Evolutionary conservation across 495 filamentous ascomycete species (phyloP).

Genomic region (Haplographium delicatum): DNA sequence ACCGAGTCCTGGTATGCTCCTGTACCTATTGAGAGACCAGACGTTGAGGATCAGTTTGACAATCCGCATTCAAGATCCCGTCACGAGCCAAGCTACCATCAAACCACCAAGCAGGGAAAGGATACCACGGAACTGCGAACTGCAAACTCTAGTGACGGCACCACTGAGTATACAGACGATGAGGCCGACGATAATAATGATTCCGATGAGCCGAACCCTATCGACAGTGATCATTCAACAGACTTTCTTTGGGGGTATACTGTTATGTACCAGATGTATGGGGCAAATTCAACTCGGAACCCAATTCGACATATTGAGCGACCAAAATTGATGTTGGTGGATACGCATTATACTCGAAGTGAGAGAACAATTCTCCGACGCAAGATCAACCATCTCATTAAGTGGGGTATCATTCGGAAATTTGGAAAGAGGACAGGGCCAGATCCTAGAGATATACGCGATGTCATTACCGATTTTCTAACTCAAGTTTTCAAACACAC

Average conservation of each 20-base stretch:
- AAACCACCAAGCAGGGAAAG: no score
- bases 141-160: no score
- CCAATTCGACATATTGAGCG: slow-evolving; percentile 2
- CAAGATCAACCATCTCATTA: not conserved
- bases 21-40: not conserved
- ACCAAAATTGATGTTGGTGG: slow-evolving; percentile 8
- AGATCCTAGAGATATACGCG: slow-evolving; percentile 7
- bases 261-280: slow-evolving; percentile 5
- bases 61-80: no score
- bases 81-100: no score
- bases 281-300: not conserved
- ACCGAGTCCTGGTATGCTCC: slow-evolving; percentile 13
- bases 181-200: not conserved
- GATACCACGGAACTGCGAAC: no score
- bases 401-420: slow-evolving; percentile 6
- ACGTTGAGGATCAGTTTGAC: slow-evolving; percentile 2
- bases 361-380: not conserved
- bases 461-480: slow-evolving; percentile 12
- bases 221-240: not conserved
- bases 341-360: slow-evolving; percentile 1
- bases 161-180: no score
- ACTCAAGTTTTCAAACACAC: slow-evolving; percentile 7
- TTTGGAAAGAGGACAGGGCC: not conserved
- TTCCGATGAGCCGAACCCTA: not conserved
- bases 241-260: slow-evolving; percentile 11